Evolutionary conservation across 2,329 filamentous ascomycete genomes (phyloP).

Genomic region (Diaporthe ampelina): DNA sequence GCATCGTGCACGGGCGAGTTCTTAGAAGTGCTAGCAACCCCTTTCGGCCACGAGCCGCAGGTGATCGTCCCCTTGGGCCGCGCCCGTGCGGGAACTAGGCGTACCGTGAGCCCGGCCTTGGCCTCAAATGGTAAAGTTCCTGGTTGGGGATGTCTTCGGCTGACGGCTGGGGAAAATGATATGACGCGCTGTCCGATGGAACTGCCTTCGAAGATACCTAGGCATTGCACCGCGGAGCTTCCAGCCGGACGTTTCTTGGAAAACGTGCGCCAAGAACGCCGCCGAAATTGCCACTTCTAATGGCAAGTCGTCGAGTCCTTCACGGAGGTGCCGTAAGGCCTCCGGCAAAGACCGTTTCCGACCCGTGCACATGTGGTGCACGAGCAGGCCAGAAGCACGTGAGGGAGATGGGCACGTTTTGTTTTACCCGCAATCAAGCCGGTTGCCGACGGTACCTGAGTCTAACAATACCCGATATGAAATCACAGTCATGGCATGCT

Average conservation of each 20-base stretch:
- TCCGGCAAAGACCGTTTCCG: neutral
- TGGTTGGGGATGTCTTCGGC: neutral
- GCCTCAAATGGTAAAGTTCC: neutral
- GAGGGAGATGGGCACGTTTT: neutral
- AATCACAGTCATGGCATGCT: neutral
- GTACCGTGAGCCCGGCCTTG: neutral
- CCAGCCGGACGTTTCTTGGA: neutral
- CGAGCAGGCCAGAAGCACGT: neutral
- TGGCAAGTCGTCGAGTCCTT: neutral
- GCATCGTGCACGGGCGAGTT: neutral
- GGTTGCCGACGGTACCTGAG: neutral
- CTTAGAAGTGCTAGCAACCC: neutral
- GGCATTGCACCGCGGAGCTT: neutral
- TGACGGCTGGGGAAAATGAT: neutral
- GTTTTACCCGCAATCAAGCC: no score
- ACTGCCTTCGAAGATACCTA: neutral
- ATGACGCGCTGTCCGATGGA: neutral
- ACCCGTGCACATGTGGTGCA: neutral
- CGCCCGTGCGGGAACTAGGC: conserved; percentile 15
- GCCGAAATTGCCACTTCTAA: neutral
- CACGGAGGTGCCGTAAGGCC: neutral
- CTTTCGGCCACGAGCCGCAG: conserved; percentile 4
- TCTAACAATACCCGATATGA: neutral
- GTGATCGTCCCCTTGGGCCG: conserved; percentile 1
- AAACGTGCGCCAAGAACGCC: conserved; percentile 2